Conservation (phyloP, 208 protist genomes). For the Leishmania tropica region DNA sequence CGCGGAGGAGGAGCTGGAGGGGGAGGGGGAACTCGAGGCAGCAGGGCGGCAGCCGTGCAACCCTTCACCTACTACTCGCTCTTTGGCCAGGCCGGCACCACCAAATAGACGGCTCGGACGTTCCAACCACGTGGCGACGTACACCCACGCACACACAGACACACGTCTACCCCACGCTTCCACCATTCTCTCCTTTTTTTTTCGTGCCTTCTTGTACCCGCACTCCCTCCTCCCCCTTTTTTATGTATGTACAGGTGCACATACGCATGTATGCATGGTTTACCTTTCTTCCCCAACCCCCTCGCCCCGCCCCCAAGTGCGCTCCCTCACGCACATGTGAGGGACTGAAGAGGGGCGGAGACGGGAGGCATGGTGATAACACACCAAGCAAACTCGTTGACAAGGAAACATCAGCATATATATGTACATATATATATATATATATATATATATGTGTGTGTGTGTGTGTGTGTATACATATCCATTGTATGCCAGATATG, state of each 20-base stretch:
- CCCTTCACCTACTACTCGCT: constrained; percentile 16
- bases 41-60: not conserved
- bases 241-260: not conserved
- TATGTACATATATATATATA: no score
- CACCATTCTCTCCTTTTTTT: not conserved
- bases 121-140: not conserved
- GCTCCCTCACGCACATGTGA: no score
- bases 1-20: not conserved
- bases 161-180: not conserved
- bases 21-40: not conserved
- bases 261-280: not conserved
- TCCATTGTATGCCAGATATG: no score
- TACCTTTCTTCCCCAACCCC: no score
- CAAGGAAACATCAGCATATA: no score
- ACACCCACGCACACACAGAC: not conserved
- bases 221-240: not conserved
- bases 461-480: no score
- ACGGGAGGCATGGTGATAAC: no score
- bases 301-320: no score
- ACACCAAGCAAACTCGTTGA: no score
- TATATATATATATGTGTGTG: no score
- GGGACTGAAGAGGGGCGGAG: no score
- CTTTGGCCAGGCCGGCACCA: constrained; percentile 5
- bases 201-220: not conserved
- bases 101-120: constrained; percentile 8